Evolutionary conservation across 2,329 filamentous ascomycete species (phyloP), one percentile per base, ranked within the genome.

Genomic region (Epichloe coenophiala): DNA sequence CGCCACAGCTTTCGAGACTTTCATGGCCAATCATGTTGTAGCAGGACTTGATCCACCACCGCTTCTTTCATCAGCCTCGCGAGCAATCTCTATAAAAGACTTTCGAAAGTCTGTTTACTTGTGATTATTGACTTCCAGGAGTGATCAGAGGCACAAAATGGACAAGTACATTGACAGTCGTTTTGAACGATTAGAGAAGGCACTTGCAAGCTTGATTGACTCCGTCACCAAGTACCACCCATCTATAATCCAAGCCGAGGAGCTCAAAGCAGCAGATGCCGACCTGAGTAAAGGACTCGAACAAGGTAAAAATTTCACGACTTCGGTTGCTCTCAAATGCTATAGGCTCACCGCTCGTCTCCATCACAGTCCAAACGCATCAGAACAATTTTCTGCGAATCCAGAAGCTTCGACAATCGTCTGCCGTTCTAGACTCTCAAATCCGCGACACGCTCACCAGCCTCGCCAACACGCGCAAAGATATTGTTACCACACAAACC

Each of bases 161-260:
- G 78, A 86, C 56, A 73, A 73, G 45, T 68, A 75, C 46, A 73
- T 86, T 6, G 79, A 84, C 55, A 63, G 61, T 44, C 79, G 77
- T 58, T 84, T 86, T 53, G 78, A 83, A 61, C 77, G 80, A 46
- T 71, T 86, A 33, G 83, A 86, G 59, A 78, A 76, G 59, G 79
- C 81, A 1, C 71, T 94, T 19, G 75, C 77, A 12, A 80, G 72
- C 31, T 72, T 94, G 36, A 83, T 89, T 58, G 85, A 89, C 63
- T 90, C 86, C 0, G 84, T 94, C 55, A 76, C 86, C 5, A 86
- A 88, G 56, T 91, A 90, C 68, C 88, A 89, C 60, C 87, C 88
- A 0, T 86, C 84, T 6, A 71, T 78, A 4, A 67, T 73, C 37
- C 78, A 83, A 27, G 85, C 84, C 5, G 71, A 78, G 51, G 84